Evolutionary conservation across 352 stramenopile species (phyloP), one percentile per base, ranked within the genome.

Genomic region (Pythium periplocum): DNA sequence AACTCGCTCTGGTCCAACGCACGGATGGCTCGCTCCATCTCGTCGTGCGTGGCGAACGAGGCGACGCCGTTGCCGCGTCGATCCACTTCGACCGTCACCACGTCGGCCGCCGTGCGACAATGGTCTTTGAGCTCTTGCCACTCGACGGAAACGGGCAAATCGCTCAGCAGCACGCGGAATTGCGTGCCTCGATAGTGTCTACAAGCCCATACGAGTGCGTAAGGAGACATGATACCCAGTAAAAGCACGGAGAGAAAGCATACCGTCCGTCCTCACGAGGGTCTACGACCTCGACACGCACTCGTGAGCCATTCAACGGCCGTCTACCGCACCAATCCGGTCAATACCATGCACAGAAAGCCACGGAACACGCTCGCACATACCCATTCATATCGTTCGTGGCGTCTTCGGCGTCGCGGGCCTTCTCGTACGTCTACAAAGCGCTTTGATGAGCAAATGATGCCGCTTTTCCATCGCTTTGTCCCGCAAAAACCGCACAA

Each of bases 71-170:
- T 77, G 4, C 82, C 82, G 41, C 75, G 71, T 1, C 73, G 66
- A 61, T 93, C 78, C 40, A 90, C 79, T 46, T 90, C 73, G 5
- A 68, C 69, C 52, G 85, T 69, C 17, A 84, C 66, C 17, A 90
- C 79, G 49, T 90, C 82, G 32, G 71, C 78, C 0, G 68, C 74
- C 39, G 69, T 61, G 2, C 67, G 68, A 2, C 90, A 57, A 50
- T 86, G 83, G 53, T 85, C 74, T 53, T 88, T 87, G 32, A 90
- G 62, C 39, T 90, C 82, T 53, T 78, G 68, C 66, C 63, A 77
- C 10, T 69, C 88, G 52, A 84, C 75, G 0, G 57, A 55, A 4
- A 55, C 52, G 5, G 75, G 65, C 38, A 93, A 33, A 6, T 78
- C 64, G 44, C 45, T 68, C 38, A 93, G 51, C 0, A 53, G 59